Percentiles rank a stretch among this genome's conserved stretches.
Evolutionary conservation across 352 stramenopile species (phyloP).

Genomic region (Phytophthora capsici): DNA sequence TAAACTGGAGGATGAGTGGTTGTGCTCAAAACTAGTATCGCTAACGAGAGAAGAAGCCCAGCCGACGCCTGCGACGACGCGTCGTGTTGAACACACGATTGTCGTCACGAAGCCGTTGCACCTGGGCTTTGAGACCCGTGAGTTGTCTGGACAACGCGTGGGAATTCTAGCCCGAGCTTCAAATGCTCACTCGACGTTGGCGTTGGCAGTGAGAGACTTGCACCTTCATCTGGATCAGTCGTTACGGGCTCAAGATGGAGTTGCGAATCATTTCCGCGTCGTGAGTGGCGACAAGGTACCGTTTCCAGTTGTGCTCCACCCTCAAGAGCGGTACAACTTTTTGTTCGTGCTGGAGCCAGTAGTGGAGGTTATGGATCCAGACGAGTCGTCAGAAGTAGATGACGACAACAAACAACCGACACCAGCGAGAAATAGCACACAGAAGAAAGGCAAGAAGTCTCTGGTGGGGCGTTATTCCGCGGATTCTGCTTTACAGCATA

Average conservation of each 20-base stretch:
- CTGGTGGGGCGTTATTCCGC: not conserved
- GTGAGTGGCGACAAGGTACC: constrained; percentile 47
- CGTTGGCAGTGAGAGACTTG: constrained; percentile 60
- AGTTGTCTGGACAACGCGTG: constrained; percentile 44
- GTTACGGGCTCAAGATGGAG: constrained; percentile 18
- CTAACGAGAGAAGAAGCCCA: constrained; percentile 56
- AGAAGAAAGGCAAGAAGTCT: constrained; percentile 32
- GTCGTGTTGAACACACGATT: constrained; percentile 55
- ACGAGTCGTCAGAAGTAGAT: constrained; percentile 26
- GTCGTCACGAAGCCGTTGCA: constrained; percentile 61
- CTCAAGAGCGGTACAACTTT: constrained; percentile 75
- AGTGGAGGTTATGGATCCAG: constrained; percentile 13
- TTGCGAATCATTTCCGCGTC: constrained; percentile 38
- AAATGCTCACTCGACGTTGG: constrained; percentile 54
- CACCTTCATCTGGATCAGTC: constrained; percentile 71
- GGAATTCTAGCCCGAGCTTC: constrained; percentile 54
- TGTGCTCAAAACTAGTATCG: constrained; percentile 44
- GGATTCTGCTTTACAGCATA: constrained; percentile 41
- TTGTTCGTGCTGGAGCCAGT: constrained; percentile 50
- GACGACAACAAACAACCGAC: constrained; percentile 12
- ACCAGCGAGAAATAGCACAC: constrained; percentile 2
- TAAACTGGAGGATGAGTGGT: constrained; percentile 48
- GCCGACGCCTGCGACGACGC: constrained; percentile 47
- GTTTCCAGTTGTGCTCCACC: constrained; percentile 62
- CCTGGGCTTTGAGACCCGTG: constrained; percentile 61